These are phyloP conservation scores for Macrotyloma uniflorum DNA, from an alignment of 306 rosid genomes.

Conservation along the genomic window DNA sequence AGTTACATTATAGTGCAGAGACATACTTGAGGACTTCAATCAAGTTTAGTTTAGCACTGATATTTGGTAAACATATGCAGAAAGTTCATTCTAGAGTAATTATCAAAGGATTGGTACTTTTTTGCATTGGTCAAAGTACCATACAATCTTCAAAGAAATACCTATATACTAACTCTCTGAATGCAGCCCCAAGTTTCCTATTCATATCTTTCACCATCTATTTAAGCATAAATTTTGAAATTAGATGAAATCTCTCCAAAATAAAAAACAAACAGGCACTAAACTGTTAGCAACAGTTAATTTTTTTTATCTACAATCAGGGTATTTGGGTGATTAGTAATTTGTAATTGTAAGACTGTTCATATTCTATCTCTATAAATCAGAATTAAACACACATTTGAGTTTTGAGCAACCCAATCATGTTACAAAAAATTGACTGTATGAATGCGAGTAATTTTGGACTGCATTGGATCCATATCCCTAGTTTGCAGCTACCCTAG, in stretches of 20 bases:
- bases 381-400: not conserved
- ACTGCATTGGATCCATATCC: not conserved
- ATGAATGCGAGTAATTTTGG: not conserved
- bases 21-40: not conserved
- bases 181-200: not conserved
- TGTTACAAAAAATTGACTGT: not conserved
- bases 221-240: conserved; percentile 22
- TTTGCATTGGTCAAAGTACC: not conserved
- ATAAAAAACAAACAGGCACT: no score
- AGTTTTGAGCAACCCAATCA: not conserved
- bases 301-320: not conserved
- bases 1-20: not conserved
- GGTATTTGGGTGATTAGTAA: not conserved
- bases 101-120: not conserved
- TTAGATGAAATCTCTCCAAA: not conserved
- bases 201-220: not conserved
- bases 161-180: not conserved
- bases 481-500: not conserved
- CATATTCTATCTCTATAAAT: not conserved
- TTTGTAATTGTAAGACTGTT: not conserved
- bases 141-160: not conserved
- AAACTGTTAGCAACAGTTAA: not conserved
- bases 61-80: not conserved
- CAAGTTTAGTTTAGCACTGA: not conserved
- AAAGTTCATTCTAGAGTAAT: not conserved